Percentiles rank a stretch among this genome's conserved stretches.
Conservation (phyloP, 225 moss, liverwort and hornwort genomes). For the Polytrichum commune region DNA sequence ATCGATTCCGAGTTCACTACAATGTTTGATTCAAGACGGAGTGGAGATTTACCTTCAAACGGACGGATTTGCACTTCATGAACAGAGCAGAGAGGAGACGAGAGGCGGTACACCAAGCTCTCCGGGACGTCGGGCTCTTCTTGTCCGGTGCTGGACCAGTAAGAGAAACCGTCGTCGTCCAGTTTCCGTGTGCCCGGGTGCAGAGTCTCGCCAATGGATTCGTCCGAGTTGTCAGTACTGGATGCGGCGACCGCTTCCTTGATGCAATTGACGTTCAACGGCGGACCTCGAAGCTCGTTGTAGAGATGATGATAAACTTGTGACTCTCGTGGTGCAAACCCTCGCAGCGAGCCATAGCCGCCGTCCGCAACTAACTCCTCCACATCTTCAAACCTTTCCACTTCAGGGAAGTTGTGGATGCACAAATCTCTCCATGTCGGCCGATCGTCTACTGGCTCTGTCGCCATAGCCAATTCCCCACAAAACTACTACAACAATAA, state of each 20-base stretch:
- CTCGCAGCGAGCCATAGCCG: neutral
- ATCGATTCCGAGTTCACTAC: neutral
- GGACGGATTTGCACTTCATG: slow-evolving; percentile 13
- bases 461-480: slow-evolving; percentile 2
- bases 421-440: slow-evolving; percentile 8
- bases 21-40: neutral
- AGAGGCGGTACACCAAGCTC: slow-evolving; percentile 7
- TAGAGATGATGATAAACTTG: slow-evolving; percentile 9
- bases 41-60: slow-evolving; percentile 1
- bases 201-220: slow-evolving; percentile 3
- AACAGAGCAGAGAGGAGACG: neutral
- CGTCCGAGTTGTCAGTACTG: slow-evolving; percentile 7
- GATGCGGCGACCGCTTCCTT: slow-evolving; percentile 4
- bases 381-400: slow-evolving; percentile 6
- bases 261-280: neutral
- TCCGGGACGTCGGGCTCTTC: slow-evolving; percentile 2
- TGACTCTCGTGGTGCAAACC: neutral
- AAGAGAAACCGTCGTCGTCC: slow-evolving; percentile 5
- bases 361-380: neutral
- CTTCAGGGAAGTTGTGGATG: slow-evolving; percentile 6
- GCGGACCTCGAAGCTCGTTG: neutral
- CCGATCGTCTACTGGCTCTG: neutral
- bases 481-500: neutral
- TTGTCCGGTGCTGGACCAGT: slow-evolving; percentile 8
- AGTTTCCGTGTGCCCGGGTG: slow-evolving; percentile 1